Conservation (phyloP, 2,329 filamentous ascomycete species). For the Hypomyces rosellus region DNA sequence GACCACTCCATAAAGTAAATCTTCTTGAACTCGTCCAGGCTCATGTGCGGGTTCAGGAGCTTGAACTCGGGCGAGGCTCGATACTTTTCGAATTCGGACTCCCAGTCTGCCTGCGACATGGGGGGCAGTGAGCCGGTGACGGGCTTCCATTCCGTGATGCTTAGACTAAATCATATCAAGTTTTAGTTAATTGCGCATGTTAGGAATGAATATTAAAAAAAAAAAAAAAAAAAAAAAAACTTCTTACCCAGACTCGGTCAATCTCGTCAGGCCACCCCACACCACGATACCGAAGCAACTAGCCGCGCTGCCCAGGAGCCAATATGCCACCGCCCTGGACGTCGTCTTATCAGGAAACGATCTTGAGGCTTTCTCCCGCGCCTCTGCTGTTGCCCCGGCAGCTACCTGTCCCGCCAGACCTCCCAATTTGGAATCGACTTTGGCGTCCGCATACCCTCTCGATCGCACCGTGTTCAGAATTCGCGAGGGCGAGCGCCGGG, state of each 20-base stretch:
- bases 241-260: slow-evolving; percentile 91
- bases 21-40: slow-evolving; percentile 87
- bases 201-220: background rate
- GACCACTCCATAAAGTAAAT: slow-evolving; percentile 99
- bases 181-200: background rate
- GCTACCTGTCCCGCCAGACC: slow-evolving; percentile 22
- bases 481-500: slow-evolving; percentile 28
- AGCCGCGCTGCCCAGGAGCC: slow-evolving; percentile 83
- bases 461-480: slow-evolving; percentile 35
- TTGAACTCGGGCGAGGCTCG: slow-evolving; percentile 87
- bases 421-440: slow-evolving; percentile 23
- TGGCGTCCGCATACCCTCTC: slow-evolving; percentile 32
- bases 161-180: slow-evolving; percentile 56
- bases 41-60: slow-evolving; percentile 89
- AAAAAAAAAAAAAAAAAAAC: background rate
- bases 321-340: slow-evolving; percentile 77
- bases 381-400: slow-evolving; percentile 11
- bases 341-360: slow-evolving; percentile 58
- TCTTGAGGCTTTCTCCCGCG: slow-evolving; percentile 24
- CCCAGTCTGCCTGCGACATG: slow-evolving; percentile 73
- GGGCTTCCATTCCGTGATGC: slow-evolving; percentile 97
- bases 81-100: slow-evolving; percentile 90
- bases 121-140: slow-evolving; percentile 90
- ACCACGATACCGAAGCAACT: slow-evolving; percentile 97
- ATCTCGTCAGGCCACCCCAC: slow-evolving; percentile 83